Percentiles rank a stretch among this genome's conserved stretches.
phyloP scores from a whole-genome alignment of 208 protist species.

The Naegleria lovaniensis region DNA sequence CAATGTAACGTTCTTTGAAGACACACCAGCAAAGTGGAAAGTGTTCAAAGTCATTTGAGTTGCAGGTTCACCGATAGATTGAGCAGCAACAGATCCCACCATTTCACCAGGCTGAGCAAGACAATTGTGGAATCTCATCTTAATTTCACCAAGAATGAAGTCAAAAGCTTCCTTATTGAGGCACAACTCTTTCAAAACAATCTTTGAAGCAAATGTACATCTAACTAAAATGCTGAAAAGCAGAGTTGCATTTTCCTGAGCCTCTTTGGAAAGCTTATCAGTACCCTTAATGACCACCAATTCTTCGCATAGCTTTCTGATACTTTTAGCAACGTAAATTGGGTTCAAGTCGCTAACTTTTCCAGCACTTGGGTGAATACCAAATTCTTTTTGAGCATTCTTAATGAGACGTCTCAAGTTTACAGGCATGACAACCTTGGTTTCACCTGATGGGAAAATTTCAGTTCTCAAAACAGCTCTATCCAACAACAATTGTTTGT shows the following conservation, averaged over 20 bases:
- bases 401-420: constrained; percentile 90
- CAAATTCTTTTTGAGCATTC: constrained; percentile 87
- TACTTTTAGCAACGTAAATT: constrained; percentile 48
- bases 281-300: constrained; percentile 48
- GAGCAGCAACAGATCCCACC: constrained; percentile 96
- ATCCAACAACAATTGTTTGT: constrained; percentile 71
- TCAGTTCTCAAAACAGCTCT: constrained; percentile 59
- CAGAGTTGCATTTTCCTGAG: constrained; percentile 84
- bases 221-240: constrained; percentile 89
- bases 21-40: constrained; percentile 99
- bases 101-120: constrained; percentile 92
- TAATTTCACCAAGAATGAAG: constrained; percentile 92
- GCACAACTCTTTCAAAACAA: constrained; percentile 82
- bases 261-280: constrained; percentile 55
- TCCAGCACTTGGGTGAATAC: constrained; percentile 57
- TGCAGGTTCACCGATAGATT: constrained; percentile 98
- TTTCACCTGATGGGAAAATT: constrained; percentile 55
- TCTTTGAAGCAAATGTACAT: constrained; percentile 79
- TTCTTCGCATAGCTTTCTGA: constrained; percentile 39
- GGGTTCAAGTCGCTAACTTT: constrained; percentile 45
- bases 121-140: constrained; percentile 79
- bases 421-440: constrained; percentile 52
- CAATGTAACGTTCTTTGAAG: constrained; percentile 98
- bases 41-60: constrained; percentile 99
- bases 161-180: constrained; percentile 88